phyloP scores from a whole-genome alignment of 805 yeast genomes.

The Candida silvatica region DNA sequence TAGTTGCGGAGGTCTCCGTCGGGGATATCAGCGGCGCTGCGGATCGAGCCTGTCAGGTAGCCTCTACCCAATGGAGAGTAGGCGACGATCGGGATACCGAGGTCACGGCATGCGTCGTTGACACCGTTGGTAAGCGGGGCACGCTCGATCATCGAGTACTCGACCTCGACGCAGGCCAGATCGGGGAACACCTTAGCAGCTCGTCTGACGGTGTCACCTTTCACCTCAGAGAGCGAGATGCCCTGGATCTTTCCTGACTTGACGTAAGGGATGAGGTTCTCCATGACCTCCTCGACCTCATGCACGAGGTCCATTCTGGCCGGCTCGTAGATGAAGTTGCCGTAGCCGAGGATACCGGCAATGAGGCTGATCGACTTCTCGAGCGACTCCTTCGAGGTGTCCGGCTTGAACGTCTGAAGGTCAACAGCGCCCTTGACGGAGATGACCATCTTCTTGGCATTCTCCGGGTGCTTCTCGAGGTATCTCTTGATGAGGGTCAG shows the following conservation, averaged over 20 bases:
- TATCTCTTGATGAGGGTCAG: slow-evolving; percentile 50
- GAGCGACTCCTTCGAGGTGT: slow-evolving; percentile 40
- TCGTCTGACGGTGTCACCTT: slow-evolving; percentile 48
- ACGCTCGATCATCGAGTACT: slow-evolving; percentile 62
- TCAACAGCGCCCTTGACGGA: slow-evolving; percentile 62
- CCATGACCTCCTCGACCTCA: slow-evolving; percentile 52
- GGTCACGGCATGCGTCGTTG: slow-evolving; percentile 46
- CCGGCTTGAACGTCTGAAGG: slow-evolving; percentile 32
- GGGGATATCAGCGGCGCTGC: slow-evolving; percentile 36
- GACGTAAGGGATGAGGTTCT: slow-evolving; percentile 47
- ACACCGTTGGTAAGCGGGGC: slow-evolving; percentile 59
- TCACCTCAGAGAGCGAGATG: slow-evolving; percentile 67
- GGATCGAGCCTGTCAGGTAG: slow-evolving; percentile 55
- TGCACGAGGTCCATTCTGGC: slow-evolving; percentile 58
- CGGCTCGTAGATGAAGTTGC: slow-evolving; percentile 56
- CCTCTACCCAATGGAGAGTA: slow-evolving; percentile 86
- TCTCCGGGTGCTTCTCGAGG: slow-evolving; percentile 47
- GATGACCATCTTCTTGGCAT: slow-evolving; percentile 45
- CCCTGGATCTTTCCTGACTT: slow-evolving; percentile 61
- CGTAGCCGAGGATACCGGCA: slow-evolving; percentile 27
- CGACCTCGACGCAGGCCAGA: slow-evolving; percentile 61
- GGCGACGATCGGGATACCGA: slow-evolving; percentile 59
- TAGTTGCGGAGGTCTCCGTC: slow-evolving; percentile 43
- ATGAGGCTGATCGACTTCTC: slow-evolving; percentile 35
- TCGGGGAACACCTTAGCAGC: slow-evolving; percentile 52